Evolutionary conservation across 306 rosid genomes (phyloP).

Genomic region (Trifolium dubium): DNA sequence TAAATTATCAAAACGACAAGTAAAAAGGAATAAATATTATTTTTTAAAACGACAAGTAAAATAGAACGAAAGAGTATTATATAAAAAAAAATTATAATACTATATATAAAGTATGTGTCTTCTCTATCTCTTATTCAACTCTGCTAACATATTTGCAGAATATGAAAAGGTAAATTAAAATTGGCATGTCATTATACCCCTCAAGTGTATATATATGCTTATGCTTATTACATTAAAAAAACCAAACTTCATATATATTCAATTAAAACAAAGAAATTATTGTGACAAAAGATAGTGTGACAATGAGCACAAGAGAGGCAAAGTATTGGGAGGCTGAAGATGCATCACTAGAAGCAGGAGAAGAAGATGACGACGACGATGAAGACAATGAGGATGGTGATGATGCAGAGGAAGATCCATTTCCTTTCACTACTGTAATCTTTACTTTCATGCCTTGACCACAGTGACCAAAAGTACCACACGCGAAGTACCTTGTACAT

Average conservation of each 20-base stretch:
- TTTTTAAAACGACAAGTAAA: too few relatives aligned
- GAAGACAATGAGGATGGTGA: conserved; percentile 28
- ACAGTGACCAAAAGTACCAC: conserved; percentile 81
- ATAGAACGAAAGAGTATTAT: too few relatives aligned
- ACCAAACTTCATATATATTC: not conserved
- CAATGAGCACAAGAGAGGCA: conserved; percentile 28
- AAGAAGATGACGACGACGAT: conserved; percentile 46
- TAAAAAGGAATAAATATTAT: too few relatives aligned
- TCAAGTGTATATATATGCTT: not conserved
- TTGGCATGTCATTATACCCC: not conserved
- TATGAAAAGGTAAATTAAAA: not conserved
- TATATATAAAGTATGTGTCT: not conserved
- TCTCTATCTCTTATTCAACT: not conserved
- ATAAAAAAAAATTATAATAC: not conserved
- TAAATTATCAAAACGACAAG: too few relatives aligned
- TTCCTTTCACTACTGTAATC: conserved; percentile 53
- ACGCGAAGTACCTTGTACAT: conserved; percentile 46
- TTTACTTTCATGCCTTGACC: conserved; percentile 85
- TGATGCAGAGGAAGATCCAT: conserved; percentile 51
- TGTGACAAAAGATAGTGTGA: conserved; percentile 37
- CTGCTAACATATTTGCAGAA: not conserved
- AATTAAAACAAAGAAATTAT: conserved; percentile 36
- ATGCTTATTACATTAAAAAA: not conserved
- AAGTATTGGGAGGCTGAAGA: conserved; percentile 45
- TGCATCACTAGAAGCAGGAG: conserved; percentile 43